Evolutionary conservation across 352 stramenopile genomes (phyloP).

Genomic region (Globisporangium radiosum): DNA sequence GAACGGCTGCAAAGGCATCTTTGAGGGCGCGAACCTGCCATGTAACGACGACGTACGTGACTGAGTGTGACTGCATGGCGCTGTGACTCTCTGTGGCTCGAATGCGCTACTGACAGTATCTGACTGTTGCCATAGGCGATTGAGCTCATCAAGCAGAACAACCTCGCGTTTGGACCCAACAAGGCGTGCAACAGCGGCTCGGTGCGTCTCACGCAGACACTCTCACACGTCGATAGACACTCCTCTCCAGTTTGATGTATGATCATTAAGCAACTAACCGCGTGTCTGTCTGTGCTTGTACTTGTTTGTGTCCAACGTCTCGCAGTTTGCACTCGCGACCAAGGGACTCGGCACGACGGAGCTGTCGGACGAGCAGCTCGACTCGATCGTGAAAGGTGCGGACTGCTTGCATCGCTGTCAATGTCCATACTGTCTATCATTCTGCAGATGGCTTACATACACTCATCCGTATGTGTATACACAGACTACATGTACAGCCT

Average conservation of each 20-base stretch:
- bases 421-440: no score
- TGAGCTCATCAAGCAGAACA: constrained; percentile 76
- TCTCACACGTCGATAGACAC: neutral
- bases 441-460: no score
- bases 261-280: no score
- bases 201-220: constrained; percentile 15
- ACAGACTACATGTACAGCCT: constrained; percentile 78
- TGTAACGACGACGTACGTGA: constrained; percentile 54
- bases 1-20: constrained; percentile 86
- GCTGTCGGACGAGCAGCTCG: constrained; percentile 52
- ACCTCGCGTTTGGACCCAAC: constrained; percentile 78
- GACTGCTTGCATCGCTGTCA: neutral
- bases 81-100: neutral
- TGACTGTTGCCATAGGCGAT: constrained; percentile 29
- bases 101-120: neutral
- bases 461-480: neutral
- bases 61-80: no score
- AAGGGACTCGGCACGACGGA: constrained; percentile 50
- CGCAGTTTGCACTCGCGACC: constrained; percentile 53
- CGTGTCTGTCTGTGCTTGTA: neutral
- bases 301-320: neutral
- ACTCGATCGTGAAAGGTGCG: constrained; percentile 68
- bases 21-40: constrained; percentile 83
- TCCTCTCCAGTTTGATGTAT: neutral
- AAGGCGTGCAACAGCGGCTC: constrained; percentile 81